Evolutionary conservation across 352 stramenopile genomes (phyloP).

Genomic region (Phytophthora citrophthora): DNA sequence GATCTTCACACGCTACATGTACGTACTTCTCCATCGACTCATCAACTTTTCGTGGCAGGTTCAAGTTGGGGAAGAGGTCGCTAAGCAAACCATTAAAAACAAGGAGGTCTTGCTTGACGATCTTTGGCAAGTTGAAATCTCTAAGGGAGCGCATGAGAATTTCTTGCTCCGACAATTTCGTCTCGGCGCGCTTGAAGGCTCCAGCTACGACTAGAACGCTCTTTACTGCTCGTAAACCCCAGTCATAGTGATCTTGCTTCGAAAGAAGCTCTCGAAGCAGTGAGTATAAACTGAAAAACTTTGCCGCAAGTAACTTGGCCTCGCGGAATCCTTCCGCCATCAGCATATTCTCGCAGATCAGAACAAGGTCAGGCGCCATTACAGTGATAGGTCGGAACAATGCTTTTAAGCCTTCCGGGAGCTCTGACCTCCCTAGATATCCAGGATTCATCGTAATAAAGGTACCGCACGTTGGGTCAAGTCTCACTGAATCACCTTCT

Average conservation of each 20-base stretch:
- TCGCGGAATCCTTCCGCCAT: constrained; percentile 96
- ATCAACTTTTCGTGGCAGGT: constrained; percentile 91
- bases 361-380: constrained; percentile 95
- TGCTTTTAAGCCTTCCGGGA: constrained; percentile 95
- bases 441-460: constrained; percentile 98
- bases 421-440: constrained; percentile 93
- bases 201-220: constrained; percentile 94
- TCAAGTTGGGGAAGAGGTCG: constrained; percentile 93
- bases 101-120: constrained; percentile 93
- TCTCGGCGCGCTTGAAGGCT: constrained; percentile 92
- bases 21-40: constrained; percentile 91
- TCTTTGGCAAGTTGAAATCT: constrained; percentile 97
- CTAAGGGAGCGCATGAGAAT: constrained; percentile 95
- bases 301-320: constrained; percentile 92
- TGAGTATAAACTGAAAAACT: constrained; percentile 96
- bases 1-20: constrained; percentile 88
- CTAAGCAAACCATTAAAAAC: constrained; percentile 94
- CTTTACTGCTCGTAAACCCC: constrained; percentile 95
- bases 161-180: constrained; percentile 91
- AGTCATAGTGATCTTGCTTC: constrained; percentile 97
- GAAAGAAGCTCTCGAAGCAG: constrained; percentile 93
- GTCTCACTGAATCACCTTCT: constrained; percentile 89
- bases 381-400: constrained; percentile 96
- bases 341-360: constrained; percentile 98
- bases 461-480: constrained; percentile 91